Evolutionary conservation across 176 grass and related monocot species (phyloP).

Genomic region (Tillandsia fasciculata): DNA sequence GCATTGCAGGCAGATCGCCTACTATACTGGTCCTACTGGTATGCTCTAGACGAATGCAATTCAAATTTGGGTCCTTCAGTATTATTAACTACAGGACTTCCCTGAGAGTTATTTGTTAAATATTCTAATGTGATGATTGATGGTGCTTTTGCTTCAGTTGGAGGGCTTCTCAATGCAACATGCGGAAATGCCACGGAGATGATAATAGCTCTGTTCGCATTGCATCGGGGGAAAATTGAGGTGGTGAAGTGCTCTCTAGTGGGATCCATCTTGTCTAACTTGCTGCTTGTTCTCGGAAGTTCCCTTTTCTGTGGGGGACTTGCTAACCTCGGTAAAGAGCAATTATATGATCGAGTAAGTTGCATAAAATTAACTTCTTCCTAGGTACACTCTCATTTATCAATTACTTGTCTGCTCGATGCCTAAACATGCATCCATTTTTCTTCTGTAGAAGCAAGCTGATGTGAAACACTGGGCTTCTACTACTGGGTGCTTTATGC

Average conservation of each 20-base stretch:
- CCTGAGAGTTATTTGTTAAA: too few relatives aligned
- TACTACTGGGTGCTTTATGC: constrained; percentile 75
- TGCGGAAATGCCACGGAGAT: constrained; percentile 94
- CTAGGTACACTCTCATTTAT: too few relatives aligned
- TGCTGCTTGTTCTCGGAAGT: constrained; percentile 80
- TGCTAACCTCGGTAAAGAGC: constrained; percentile 39
- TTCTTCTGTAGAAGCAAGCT: constrained; percentile 36
- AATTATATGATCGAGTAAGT: constrained; percentile 57
- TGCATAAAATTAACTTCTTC: neutral
- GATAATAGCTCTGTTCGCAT: constrained; percentile 85
- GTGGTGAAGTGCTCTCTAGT: constrained; percentile 92
- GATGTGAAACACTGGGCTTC: constrained; percentile 63
- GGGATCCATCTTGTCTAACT: constrained; percentile 86
- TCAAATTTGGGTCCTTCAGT: neutral
- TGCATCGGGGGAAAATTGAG: constrained; percentile 56
- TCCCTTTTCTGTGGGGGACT: constrained; percentile 79
- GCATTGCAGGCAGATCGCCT: constrained; percentile 55
- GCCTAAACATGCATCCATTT: neutral
- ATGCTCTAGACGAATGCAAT: constrained; percentile 10
- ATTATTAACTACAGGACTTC: neutral
- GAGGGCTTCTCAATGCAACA: constrained; percentile 88
- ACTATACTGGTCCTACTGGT: constrained; percentile 82
- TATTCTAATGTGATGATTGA: neutral
- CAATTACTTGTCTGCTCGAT: neutral
- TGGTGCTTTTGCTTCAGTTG: constrained; percentile 39